These are phyloP conservation scores for Metarhizium robertsii DNA, from an alignment of 2,329 filamentous ascomycete species.

Conservation along the genomic window DNA sequence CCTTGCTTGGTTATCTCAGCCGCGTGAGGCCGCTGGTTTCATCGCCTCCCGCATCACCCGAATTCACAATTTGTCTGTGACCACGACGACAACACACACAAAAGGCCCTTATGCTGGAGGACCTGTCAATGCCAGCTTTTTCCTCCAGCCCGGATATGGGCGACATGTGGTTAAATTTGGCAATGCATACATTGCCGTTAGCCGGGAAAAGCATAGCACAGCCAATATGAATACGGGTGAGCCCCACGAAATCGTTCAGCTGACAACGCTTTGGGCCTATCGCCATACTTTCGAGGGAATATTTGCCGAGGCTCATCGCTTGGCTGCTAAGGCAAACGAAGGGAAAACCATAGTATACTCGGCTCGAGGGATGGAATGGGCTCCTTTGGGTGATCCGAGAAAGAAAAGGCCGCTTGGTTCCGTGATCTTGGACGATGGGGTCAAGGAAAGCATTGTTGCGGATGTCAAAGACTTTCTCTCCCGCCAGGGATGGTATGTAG, in stretches of 20 bases:
- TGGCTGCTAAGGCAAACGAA: slow-evolving; percentile 72
- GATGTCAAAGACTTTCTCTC: slow-evolving; percentile 78
- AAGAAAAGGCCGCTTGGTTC: slow-evolving; percentile 81
- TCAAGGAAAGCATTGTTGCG: slow-evolving; percentile 70
- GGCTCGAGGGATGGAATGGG: slow-evolving; percentile 76
- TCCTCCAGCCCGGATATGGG: slow-evolving; percentile 84
- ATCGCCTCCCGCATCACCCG: slow-evolving; percentile 48
- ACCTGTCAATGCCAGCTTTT: slow-evolving; percentile 68
- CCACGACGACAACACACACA: slow-evolving; percentile 48
- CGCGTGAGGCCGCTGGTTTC: slow-evolving; percentile 56
- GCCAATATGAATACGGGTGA: slow-evolving; percentile 74
- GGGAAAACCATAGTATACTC: slow-evolving; percentile 92
- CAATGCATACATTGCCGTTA: slow-evolving; percentile 79
- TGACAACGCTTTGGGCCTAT: slow-evolving; percentile 86
- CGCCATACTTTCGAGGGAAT: slow-evolving; percentile 84
- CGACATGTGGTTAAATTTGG: slow-evolving; percentile 80
- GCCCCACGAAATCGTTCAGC: slow-evolving; percentile 86
- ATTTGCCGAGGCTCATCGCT: slow-evolving; percentile 74
- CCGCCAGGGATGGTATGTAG: slow-evolving; percentile 79
- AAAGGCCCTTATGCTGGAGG: slow-evolving; percentile 51
- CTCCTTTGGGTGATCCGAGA: slow-evolving; percentile 71
- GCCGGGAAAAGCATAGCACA: slow-evolving; percentile 75
- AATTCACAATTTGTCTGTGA: slow-evolving; percentile 50
- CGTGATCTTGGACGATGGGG: slow-evolving; percentile 74
- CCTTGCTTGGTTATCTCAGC: slow-evolving; percentile 84